phyloP scores from a whole-genome alignment of 1,284 basidiomycete species.

The Microbotryum lychnidis-dioicae region DNA sequence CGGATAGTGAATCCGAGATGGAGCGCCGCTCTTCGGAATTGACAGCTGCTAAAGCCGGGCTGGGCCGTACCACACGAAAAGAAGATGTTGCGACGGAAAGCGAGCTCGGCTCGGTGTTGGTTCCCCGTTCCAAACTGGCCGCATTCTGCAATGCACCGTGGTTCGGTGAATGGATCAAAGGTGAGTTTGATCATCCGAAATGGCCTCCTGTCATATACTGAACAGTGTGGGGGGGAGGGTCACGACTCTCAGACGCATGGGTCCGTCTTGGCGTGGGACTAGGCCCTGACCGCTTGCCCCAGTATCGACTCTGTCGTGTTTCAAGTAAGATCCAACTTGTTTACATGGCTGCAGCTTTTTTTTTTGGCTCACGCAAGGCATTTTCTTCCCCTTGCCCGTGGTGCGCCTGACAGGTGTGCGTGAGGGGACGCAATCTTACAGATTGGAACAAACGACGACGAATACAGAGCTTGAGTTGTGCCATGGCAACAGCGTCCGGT shows the following conservation, averaged over 20 bases:
- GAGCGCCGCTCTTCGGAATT: no score
- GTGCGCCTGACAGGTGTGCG: no score
- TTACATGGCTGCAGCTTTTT: no score
- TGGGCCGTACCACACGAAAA: no score
- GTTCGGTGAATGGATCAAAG: constrained; percentile 68
- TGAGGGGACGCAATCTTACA: constrained; percentile 53
- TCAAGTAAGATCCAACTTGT: constrained; percentile 48
- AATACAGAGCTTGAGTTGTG: constrained; percentile 59
- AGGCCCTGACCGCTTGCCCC: constrained; percentile 21
- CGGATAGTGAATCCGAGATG: background rate
- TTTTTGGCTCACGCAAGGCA: no score
- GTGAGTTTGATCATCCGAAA: constrained; percentile 42
- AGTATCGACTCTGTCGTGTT: constrained; percentile 77
- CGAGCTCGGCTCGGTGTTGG: background rate
- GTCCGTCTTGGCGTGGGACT: constrained; percentile 11
- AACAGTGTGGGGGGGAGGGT: no score
- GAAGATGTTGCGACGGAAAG: no score
- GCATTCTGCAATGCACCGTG: constrained; percentile 60
- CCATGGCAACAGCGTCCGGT: constrained; percentile 55
- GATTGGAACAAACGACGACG: constrained; percentile 57
- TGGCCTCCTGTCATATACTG: no score
- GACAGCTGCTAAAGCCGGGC: no score
- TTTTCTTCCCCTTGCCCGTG: no score
- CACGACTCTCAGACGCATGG: constrained; percentile 6
- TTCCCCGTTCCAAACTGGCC: constrained; percentile 57